A percentile compares a stretch with the other conserved stretches of the same genome.
These are phyloP conservation scores for Melanopsichium pennsylvanicum DNA, from an alignment of 1,284 basidiomycete species.

Conservation along the genomic window DNA sequence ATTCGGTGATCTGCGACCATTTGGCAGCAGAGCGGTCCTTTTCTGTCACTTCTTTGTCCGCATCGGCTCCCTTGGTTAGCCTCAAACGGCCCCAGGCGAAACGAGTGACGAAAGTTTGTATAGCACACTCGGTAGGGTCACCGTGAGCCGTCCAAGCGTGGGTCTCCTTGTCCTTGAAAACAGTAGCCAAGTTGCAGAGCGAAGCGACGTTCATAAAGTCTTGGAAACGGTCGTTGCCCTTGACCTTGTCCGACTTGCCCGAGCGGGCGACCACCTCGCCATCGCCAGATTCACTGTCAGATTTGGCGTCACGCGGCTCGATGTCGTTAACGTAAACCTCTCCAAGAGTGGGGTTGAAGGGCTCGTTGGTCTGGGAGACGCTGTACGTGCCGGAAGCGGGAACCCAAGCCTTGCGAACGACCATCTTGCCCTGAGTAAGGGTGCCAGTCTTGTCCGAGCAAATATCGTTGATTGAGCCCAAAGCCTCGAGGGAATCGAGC, in stretches of 20 bases:
- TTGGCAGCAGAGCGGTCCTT: conserved; percentile 31
- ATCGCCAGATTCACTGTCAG: conserved; percentile 13
- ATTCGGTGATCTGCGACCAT: conserved; percentile 68
- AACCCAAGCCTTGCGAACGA: conserved; percentile 62
- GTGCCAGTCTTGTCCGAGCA: conserved; percentile 66
- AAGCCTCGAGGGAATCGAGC: conserved; percentile 63
- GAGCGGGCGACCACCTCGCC: conserved; percentile 66
- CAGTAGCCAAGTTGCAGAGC: conserved; percentile 64
- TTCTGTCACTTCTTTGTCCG: conserved; percentile 40
- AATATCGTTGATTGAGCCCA: conserved; percentile 64
- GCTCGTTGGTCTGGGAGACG: conserved; percentile 61
- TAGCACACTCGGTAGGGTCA: conserved; percentile 73
- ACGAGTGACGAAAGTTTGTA: conserved; percentile 73
- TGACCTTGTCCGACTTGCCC: conserved; percentile 49
- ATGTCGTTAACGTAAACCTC: conserved; percentile 67
- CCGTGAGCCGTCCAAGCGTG: conserved; percentile 73
- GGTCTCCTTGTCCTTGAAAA: conserved; percentile 62
- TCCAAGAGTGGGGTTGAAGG: conserved; percentile 61
- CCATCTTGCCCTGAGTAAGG: conserved; percentile 64
- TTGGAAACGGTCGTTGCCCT: conserved; percentile 42
- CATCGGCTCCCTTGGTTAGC: conserved; percentile 51
- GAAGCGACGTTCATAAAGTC: conserved; percentile 62
- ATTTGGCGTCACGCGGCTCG: conserved; percentile 43
- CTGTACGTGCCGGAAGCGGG: conserved; percentile 58
- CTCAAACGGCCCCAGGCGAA: conserved; percentile 59